Conservation (phyloP, 805 yeast genomes). For the Schizosaccharomyces japonicus region DNA sequence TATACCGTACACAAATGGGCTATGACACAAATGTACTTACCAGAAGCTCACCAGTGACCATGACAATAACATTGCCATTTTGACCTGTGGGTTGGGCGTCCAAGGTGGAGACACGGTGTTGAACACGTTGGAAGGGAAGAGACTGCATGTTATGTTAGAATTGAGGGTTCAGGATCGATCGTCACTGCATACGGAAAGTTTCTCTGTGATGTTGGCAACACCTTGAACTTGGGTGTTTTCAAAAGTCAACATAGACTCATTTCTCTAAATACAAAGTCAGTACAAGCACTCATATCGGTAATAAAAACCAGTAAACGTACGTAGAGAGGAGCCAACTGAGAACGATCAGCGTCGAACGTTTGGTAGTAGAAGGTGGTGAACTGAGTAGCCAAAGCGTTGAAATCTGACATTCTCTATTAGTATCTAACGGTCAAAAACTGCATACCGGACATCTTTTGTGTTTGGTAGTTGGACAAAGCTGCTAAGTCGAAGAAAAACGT, state of each 20-base stretch:
- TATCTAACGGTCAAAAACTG: no score
- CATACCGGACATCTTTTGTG: no score
- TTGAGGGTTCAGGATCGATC: not conserved
- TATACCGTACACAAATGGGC: not conserved
- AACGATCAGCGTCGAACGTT: slow-evolving; percentile 80
- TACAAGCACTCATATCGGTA: no score
- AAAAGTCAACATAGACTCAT: slow-evolving; percentile 90
- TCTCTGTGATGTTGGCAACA: slow-evolving; percentile 75
- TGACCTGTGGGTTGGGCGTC: slow-evolving; percentile 97
- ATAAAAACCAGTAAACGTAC: slow-evolving; percentile 15
- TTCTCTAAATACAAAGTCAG: slow-evolving; percentile 32
- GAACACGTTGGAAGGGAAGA: slow-evolving; percentile 78
- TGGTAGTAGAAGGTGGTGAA: slow-evolving; percentile 56
- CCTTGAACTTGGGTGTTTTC: slow-evolving; percentile 91
- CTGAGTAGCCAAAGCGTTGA: slow-evolving; percentile 3
- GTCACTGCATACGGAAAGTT: slow-evolving; percentile 26
- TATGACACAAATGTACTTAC: slow-evolving; percentile 15
- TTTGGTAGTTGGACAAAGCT: no score
- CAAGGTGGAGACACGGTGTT: slow-evolving; percentile 77
- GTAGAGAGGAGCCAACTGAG: slow-evolving; percentile 78
- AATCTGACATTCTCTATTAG: not conserved
- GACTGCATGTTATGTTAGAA: slow-evolving; percentile 15
- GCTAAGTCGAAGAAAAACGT: no score
- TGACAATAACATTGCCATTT: slow-evolving; percentile 59
- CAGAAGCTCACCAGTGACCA: slow-evolving; percentile 90